These are phyloP conservation scores for Nicotiana paniculata DNA, from an alignment of 257 asterid genomes.

Conservation along the genomic window DNA sequence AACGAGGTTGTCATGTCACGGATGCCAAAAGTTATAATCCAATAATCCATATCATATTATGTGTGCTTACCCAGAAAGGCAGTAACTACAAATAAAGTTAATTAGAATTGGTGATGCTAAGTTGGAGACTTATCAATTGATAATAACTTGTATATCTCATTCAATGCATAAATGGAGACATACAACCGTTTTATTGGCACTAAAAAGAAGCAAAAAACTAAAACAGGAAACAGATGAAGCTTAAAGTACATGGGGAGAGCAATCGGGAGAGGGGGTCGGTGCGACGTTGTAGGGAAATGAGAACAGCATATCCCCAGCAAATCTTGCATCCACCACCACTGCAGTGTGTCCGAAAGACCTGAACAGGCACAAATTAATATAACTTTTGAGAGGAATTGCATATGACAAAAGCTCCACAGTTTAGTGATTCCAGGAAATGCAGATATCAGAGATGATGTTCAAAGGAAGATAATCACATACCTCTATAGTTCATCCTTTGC, in stretches of 20 bases:
- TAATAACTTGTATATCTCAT: neutral
- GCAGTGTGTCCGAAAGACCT: neutral
- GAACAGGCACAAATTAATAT: neutral
- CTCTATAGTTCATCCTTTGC: slow-evolving; percentile 13
- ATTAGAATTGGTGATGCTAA: neutral
- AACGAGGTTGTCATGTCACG: too few species aligned
- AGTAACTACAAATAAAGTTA: too few species aligned
- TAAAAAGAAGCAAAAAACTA: neutral
- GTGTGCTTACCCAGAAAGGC: too few species aligned
- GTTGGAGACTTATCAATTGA: neutral
- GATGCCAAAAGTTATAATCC: too few species aligned
- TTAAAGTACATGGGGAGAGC: neutral
- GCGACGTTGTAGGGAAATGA: neutral
- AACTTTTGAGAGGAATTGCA: neutral
- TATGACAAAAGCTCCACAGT: neutral
- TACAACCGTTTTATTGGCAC: neutral
- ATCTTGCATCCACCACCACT: neutral
- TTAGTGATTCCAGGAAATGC: neutral
- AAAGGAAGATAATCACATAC: neutral
- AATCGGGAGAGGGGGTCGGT: neutral
- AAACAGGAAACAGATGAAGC: neutral
- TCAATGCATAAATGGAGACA: neutral
- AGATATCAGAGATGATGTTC: neutral
- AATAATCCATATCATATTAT: too few species aligned
- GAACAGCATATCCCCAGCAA: neutral